Percentiles rank a stretch among this genome's conserved stretches.
phyloP scores from a whole-genome alignment of 176 grass and related monocot species.

The Oryza officinalis region DNA sequence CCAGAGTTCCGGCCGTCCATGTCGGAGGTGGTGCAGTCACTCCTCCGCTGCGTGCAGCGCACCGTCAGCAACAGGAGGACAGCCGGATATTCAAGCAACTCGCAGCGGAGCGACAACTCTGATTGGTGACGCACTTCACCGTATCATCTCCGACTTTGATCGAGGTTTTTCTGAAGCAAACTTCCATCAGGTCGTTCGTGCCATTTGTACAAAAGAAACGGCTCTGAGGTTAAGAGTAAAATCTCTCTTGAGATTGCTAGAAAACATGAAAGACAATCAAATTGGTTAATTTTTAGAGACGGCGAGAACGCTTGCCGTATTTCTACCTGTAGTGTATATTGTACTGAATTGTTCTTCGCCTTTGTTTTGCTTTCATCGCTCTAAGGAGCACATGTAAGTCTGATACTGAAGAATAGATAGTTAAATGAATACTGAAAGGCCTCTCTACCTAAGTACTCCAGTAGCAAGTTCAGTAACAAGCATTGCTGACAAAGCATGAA shows the following conservation, averaged over 20 bases:
- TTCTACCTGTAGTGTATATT: conserved; percentile 6
- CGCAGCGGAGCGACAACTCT: conserved; percentile 62
- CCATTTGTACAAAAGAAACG: conserved; percentile 19
- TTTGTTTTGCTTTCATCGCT: conserved; percentile 12
- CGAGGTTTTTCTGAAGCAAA: not conserved
- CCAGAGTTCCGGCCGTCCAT: conserved; percentile 75
- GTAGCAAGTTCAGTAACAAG: conserved; percentile 5
- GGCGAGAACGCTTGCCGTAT: not conserved
- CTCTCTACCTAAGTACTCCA: not conserved
- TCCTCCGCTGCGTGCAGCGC: conserved; percentile 60
- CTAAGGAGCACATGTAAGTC: not conserved
- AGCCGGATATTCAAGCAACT: conserved; percentile 39
- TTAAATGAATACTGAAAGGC: not conserved
- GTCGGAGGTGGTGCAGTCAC: conserved; percentile 74
- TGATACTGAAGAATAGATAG: conserved; percentile 10
- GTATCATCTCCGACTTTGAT: not conserved
- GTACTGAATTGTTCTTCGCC: not conserved
- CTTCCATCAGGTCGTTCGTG: not conserved
- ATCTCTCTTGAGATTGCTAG: conserved; percentile 6
- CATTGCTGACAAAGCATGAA: conserved; percentile 15
- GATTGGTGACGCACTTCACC: conserved; percentile 49
- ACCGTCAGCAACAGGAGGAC: conserved; percentile 56
- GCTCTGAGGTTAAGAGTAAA: not conserved
- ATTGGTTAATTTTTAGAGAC: conserved; percentile 32
- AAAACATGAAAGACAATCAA: conserved; percentile 25